Evolutionary conservation across 2,329 filamentous ascomycete genomes (phyloP).

Genomic region (Talaromyces rugulosus): DNA sequence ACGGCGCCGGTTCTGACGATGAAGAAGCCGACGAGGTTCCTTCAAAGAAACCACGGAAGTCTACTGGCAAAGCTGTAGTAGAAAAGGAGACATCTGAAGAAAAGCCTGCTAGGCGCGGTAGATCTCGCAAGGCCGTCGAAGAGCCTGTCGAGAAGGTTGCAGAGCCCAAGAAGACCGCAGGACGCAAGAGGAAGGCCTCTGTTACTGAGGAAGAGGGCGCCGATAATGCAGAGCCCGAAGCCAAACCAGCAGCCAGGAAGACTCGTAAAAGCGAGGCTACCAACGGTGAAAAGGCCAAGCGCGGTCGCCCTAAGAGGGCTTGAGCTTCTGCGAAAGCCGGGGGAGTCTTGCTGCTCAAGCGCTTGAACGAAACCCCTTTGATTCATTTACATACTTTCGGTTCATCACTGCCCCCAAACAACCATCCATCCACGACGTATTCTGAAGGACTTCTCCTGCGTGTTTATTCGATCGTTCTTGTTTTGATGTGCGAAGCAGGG

Average conservation of each 20-base stretch:
- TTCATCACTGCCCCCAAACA: background rate
- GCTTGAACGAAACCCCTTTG: background rate
- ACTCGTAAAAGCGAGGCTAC: conserved; percentile 5
- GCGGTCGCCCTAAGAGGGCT: conserved; percentile 13
- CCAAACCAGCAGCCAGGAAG: conserved; percentile 6
- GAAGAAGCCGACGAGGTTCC: conserved; percentile 16
- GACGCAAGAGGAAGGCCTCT: conserved; percentile 9
- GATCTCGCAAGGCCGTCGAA: conserved; percentile 3
- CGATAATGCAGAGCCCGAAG: background rate
- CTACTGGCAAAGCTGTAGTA: conserved; percentile 1
- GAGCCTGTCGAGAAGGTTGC: conserved; percentile 25
- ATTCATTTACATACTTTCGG: background rate
- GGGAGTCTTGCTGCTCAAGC: background rate
- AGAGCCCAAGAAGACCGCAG: conserved; percentile 26
- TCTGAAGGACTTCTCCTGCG: background rate
- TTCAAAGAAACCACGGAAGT: conserved; percentile 16
- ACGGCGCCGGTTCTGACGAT: conserved; percentile 13
- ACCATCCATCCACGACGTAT: background rate
- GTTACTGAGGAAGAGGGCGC: background rate
- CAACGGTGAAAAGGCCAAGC: conserved; percentile 13
- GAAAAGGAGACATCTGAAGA: conserved; percentile 1
- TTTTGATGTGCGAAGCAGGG: background rate
- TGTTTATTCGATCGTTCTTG: background rate
- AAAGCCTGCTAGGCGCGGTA: conserved; percentile 9
- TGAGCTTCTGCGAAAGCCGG: background rate